Base-by-base conservation (phyloP, 192 early-diverging fungal species). In the Coemansia sp. region DNA sequence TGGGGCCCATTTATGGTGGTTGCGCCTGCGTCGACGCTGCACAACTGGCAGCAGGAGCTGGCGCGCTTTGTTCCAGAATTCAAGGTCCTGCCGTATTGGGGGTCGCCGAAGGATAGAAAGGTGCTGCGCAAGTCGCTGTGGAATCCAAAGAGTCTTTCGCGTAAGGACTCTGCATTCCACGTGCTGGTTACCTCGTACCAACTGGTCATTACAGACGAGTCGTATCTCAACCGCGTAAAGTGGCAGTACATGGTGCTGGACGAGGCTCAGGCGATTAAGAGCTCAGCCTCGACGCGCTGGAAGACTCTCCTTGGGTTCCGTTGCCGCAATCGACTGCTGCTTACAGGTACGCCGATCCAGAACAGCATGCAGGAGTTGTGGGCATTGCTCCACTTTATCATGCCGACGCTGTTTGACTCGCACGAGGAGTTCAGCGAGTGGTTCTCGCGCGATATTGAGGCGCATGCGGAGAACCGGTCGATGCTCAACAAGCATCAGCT, bases 241-340 rank as follows among this genome's bases (percentile, higher is more conserved):
- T 96, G 94, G 94, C 92, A 94, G 82, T 96, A 96, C 65, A 93
- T 96, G 92, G 85, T 96, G 28, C 82, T 96, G 30, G 94, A 96
- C 72, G 94, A 96, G 76, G 94, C 94, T 7, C 94, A 96, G 71
- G 90, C 91, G 6, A 96, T 96, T 77, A 96, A 96, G 74, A 91
- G 87, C 64, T 94, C 91, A n/a, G 78, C 88, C 7, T 84, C 87
- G 74, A 85, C 88, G n/a, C 87, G 92, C 26, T 96, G 94, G 93
- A 90, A 93, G 61, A 88, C 87, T 16, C 62, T 95, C 47, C 86
- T 94, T 30, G 86, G 86, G 21, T 90, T 94, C 75, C 88, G 91
- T 63, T 92, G 88, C 65, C 90, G 91, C 56, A 94, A 93, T 67
- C 85, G 94, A 41, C 77, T 94, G 14, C 64, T 94, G 44, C 76